phyloP scores from a whole-genome alignment of 768 basidiomycete genomes.

The Phaffia tasmanica region DNA sequence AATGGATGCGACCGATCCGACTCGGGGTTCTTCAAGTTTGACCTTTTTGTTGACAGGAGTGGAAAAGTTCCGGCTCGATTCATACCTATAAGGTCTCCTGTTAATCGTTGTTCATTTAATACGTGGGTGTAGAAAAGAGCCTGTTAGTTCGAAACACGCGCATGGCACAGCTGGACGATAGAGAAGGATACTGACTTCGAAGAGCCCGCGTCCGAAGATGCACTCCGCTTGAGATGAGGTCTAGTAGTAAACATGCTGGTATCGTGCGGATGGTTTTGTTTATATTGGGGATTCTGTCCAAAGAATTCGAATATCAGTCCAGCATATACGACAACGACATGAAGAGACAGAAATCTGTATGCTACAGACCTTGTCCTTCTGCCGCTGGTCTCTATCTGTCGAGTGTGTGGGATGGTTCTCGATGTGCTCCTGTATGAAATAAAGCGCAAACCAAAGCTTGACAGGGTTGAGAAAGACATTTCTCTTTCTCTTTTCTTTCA shows the following conservation, averaged over 20 bases:
- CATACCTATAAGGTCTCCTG: too few relatives aligned
- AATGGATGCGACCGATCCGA: background rate
- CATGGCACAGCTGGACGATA: too few relatives aligned
- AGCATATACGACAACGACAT: background rate
- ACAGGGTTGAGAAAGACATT: background rate
- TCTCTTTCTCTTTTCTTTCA: too few relatives aligned
- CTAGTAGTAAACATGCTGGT: background rate
- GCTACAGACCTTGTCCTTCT: slow-evolving; percentile 2
- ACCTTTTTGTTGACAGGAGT: too few relatives aligned
- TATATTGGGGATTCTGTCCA: background rate
- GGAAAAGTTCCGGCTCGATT: too few relatives aligned
- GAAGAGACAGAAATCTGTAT: background rate
- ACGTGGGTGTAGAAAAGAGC: too few relatives aligned
- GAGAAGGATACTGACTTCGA: background rate
- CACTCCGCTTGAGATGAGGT: background rate
- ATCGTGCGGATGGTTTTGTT: background rate
- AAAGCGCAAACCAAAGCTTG: background rate
- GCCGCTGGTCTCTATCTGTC: background rate
- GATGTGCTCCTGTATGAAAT: slow-evolving; percentile 4
- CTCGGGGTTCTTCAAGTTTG: background rate
- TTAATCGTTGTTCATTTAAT: too few relatives aligned
- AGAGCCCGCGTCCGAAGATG: background rate
- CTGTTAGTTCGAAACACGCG: too few relatives aligned
- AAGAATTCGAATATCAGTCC: background rate
- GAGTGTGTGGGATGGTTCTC: background rate